phyloP scores from a whole-genome alignment of 2,329 filamentous ascomycete genomes.

The Penicillium expansum region DNA sequence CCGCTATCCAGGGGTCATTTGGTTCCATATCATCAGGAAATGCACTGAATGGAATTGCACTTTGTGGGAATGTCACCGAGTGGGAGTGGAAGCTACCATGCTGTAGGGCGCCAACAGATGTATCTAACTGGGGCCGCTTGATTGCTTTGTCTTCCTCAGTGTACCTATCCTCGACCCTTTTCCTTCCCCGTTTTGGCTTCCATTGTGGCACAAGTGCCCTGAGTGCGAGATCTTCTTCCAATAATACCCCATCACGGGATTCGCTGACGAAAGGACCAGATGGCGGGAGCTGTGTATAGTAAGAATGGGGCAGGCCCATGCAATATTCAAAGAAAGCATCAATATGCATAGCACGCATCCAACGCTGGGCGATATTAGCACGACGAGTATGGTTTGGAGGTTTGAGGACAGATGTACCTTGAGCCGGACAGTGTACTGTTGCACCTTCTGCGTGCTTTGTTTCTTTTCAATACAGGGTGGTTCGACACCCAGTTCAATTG shows the following conservation, averaged over 20 bases:
- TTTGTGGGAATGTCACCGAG: slow-evolving; percentile 51
- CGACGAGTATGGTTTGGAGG: not conserved
- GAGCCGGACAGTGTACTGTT: slow-evolving; percentile 87
- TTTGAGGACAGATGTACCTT: slow-evolving; percentile 60
- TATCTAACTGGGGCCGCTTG: slow-evolving; percentile 63
- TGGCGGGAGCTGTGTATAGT: slow-evolving; percentile 73
- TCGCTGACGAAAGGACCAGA: slow-evolving; percentile 61
- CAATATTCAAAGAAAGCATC: slow-evolving; percentile 94
- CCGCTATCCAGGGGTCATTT: slow-evolving; percentile 39
- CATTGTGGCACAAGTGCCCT: slow-evolving; percentile 77
- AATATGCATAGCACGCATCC: slow-evolving; percentile 96
- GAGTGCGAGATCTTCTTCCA: slow-evolving; percentile 86
- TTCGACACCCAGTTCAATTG: slow-evolving; percentile 82
- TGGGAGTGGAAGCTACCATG: slow-evolving; percentile 41
- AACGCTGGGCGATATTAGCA: slow-evolving; percentile 57
- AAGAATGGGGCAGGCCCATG: slow-evolving; percentile 71
- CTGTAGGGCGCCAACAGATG: slow-evolving; percentile 48
- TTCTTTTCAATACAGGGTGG: slow-evolving; percentile 77
- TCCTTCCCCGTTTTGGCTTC: slow-evolving; percentile 59
- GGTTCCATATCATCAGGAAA: slow-evolving; percentile 56
- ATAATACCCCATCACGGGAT: slow-evolving; percentile 74
- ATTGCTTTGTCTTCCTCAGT: slow-evolving; percentile 53
- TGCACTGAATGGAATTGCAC: slow-evolving; percentile 52
- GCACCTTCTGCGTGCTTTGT: slow-evolving; percentile 87
- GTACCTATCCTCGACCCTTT: slow-evolving; percentile 62